Evolutionary conservation across 2,329 filamentous ascomycete genomes (phyloP).

Genomic region (Nemania sp.): DNA sequence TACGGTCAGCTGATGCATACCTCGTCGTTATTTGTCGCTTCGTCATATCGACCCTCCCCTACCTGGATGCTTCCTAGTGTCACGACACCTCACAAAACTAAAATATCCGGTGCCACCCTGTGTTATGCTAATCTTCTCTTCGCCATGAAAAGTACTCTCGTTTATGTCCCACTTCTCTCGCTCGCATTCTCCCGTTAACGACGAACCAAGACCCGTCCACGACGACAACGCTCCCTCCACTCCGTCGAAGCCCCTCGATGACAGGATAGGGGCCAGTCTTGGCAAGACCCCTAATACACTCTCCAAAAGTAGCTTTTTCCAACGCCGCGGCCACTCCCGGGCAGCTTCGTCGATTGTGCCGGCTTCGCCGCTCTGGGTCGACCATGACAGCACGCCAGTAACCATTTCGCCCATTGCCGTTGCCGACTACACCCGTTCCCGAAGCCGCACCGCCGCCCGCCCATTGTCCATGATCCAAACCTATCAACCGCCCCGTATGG

Average conservation of each 20-base stretch:
- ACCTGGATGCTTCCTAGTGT: neutral
- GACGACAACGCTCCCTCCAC: constrained; percentile 32
- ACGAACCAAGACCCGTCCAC: constrained; percentile 43
- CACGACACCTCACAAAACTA: neutral
- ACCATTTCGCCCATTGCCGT: constrained; percentile 46
- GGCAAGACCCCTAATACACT: neutral
- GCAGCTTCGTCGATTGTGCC: constrained; percentile 35
- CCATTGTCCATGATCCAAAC: constrained; percentile 86
- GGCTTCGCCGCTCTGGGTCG: constrained; percentile 34
- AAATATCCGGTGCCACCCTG: constrained; percentile 18
- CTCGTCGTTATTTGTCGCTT: constrained; percentile 17
- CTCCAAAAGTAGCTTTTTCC: constrained; percentile 32
- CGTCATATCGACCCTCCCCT: constrained; percentile 20
- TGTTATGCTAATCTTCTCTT: constrained; percentile 41
- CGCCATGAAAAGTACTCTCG: constrained; percentile 68
- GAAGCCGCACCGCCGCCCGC: constrained; percentile 61
- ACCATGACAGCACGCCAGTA: constrained; percentile 48
- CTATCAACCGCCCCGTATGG: constrained; percentile 84
- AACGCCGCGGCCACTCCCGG: constrained; percentile 33
- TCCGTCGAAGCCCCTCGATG: constrained; percentile 33
- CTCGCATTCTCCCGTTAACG: constrained; percentile 45
- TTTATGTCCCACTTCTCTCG: constrained; percentile 83
- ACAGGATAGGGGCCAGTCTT: constrained; percentile 15
- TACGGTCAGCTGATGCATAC: constrained; percentile 5
- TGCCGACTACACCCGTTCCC: constrained; percentile 37